phyloP scores from a whole-genome alignment of 2,329 filamentous ascomycete genomes.

The Trichoderma sp. region DNA sequence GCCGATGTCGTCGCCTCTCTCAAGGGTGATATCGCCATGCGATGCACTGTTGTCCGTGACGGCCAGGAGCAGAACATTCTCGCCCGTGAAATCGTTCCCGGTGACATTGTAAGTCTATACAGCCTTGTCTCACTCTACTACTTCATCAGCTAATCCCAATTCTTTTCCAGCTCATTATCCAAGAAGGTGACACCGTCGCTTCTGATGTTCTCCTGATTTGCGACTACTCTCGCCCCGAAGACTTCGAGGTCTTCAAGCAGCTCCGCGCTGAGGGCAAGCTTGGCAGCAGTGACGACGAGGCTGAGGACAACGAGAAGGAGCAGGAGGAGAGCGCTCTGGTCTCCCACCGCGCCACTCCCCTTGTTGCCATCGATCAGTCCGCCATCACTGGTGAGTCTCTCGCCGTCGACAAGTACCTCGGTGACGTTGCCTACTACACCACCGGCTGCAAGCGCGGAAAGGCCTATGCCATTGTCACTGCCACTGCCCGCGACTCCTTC shows the following conservation, averaged over 20 bases:
- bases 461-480: constrained; percentile 78
- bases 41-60: constrained; percentile 84
- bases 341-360: constrained; percentile 20
- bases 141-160: background rate
- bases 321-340: constrained; percentile 16
- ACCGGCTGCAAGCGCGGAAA: constrained; percentile 90
- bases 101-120: constrained; percentile 74
- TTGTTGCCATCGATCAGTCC: constrained; percentile 73
- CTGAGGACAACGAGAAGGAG: constrained; percentile 13
- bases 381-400: constrained; percentile 91
- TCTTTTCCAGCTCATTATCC: constrained; percentile 50
- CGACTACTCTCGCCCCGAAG: constrained; percentile 79
- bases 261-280: constrained; percentile 27
- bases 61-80: constrained; percentile 75
- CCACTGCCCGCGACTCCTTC: constrained; percentile 87
- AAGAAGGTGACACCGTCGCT: constrained; percentile 89
- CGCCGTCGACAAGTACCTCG: constrained; percentile 84
- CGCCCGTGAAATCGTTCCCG: constrained; percentile 81
- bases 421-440: constrained; percentile 81
- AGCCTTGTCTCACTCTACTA: background rate
- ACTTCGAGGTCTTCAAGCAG: constrained; percentile 28
- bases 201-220: constrained; percentile 86
- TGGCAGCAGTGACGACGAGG: constrained; percentile 19
- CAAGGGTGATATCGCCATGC: constrained; percentile 87
- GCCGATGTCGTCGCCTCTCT: constrained; percentile 88